Percentiles rank a stretch among this genome's conserved stretches.
These are phyloP conservation scores for Botrytis squamosa DNA, from an alignment of 2,329 filamentous ascomycete genomes.

Conservation along the genomic window DNA sequence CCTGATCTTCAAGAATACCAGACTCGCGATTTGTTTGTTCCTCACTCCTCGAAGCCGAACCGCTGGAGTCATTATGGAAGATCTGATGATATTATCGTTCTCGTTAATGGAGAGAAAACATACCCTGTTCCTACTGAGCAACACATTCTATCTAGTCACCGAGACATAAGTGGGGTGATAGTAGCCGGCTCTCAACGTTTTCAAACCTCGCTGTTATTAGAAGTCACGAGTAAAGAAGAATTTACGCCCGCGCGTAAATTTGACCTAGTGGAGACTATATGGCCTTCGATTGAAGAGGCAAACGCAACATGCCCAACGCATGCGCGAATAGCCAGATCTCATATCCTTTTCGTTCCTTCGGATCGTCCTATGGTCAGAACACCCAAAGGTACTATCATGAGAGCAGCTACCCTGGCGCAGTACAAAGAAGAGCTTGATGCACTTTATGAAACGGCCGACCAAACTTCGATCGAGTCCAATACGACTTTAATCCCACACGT, in stretches of 20 bases:
- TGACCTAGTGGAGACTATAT: neutral
- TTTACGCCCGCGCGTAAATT: neutral
- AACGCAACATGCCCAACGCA: neutral
- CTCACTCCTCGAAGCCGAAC: neutral
- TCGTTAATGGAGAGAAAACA: neutral
- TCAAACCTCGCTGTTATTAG: neutral
- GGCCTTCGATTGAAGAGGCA: neutral
- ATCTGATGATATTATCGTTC: neutral
- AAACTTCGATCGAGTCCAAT: neutral
- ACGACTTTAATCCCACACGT: neutral
- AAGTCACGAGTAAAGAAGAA: neutral
- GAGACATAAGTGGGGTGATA: neutral
- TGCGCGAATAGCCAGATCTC: neutral
- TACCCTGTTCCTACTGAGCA: neutral
- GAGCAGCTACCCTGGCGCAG: neutral
- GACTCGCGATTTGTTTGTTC: neutral
- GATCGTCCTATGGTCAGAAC: neutral
- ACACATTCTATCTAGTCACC: neutral
- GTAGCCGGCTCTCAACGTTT: neutral
- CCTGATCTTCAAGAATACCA: neutral
- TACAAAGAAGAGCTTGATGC: neutral
- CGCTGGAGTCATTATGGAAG: slow-evolving; percentile 1
- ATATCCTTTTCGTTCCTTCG: neutral
- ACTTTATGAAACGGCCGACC: neutral
- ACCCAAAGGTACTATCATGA: neutral